Evolutionary conservation across 345 rosid species (phyloP).

Genomic region (Eucalyptus cloeziana): DNA sequence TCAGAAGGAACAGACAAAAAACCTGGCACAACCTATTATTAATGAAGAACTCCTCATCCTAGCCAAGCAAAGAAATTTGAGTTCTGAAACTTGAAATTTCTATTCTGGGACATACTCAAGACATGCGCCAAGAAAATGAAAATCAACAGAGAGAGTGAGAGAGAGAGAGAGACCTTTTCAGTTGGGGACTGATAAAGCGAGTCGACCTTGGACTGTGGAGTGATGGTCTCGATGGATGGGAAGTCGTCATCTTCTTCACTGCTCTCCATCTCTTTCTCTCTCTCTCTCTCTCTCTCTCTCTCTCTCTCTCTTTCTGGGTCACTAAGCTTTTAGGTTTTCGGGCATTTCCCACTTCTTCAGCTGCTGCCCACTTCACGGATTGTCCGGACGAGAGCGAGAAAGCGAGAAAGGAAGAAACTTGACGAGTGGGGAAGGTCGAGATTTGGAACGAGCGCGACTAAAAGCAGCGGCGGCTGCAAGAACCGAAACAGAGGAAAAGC

Average conservation of each 20-base stretch:
- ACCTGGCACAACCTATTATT: not conserved
- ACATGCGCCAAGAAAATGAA: not conserved
- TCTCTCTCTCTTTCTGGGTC: too few relatives aligned
- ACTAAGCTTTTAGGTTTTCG: not conserved
- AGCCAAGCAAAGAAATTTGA: not conserved
- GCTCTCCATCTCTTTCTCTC: slow-evolving; percentile 61
- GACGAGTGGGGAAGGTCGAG: not conserved
- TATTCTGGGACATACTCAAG: not conserved
- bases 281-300: not conserved
- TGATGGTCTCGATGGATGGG: slow-evolving; percentile 75
- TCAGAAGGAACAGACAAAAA: not conserved
- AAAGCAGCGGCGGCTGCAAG: not conserved
- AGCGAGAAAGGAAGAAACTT: not conserved
- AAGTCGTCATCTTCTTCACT: slow-evolving; percentile 97
- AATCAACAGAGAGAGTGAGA: not conserved
- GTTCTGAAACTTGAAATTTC: not conserved
- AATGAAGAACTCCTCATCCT: not conserved
- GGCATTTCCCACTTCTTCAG: not conserved
- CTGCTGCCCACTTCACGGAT: not conserved
- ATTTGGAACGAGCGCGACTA: not conserved
- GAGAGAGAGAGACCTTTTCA: slow-evolving; percentile 44
- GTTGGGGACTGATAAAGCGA: slow-evolving; percentile 75
- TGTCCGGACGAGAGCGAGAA: not conserved
- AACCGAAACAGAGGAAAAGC: not conserved
- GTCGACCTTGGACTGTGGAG: slow-evolving; percentile 82